A percentile compares a stretch with the other conserved stretches of the same genome.
phyloP scores from a whole-genome alignment of 495 filamentous ascomycete genomes.

The Aspergillus sclerotioniger region DNA sequence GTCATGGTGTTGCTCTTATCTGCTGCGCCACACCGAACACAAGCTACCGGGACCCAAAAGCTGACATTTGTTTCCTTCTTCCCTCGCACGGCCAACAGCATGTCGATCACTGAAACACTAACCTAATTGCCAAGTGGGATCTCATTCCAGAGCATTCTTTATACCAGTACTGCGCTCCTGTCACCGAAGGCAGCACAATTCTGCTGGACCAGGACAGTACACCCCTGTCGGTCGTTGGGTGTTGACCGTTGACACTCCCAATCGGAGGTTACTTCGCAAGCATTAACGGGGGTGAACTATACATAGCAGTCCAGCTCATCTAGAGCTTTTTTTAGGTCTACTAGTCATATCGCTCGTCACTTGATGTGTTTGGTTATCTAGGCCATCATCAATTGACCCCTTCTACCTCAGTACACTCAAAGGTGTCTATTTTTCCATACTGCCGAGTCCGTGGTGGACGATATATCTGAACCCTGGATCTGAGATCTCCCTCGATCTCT shows the following conservation, averaged over 20 bases:
- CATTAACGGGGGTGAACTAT: not conserved
- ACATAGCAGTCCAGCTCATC: no score
- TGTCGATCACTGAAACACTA: not conserved
- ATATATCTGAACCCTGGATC: no score
- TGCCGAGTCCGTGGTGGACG: no score
- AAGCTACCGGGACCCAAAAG: not conserved
- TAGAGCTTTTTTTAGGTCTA: no score
- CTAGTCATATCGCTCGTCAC: no score
- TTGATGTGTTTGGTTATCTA: not conserved
- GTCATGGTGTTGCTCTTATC: not conserved
- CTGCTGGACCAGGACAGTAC: not conserved
- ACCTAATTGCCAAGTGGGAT: not conserved
- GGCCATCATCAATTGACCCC: no score
- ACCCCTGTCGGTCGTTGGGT: not conserved
- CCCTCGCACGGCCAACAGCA: not conserved
- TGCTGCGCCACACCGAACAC: not conserved
- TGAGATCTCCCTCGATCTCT: no score
- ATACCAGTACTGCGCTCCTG: not conserved
- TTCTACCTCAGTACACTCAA: no score
- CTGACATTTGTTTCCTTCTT: not conserved
- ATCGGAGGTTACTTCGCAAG: no score
- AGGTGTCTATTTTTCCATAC: no score
- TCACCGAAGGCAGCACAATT: slow-evolving; percentile 1
- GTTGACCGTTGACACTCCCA: no score
- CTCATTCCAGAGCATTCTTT: not conserved